Base-by-base conservation (phyloP, 768 basidiomycete genomes). In the Leucocoprinus sp. region DNA sequence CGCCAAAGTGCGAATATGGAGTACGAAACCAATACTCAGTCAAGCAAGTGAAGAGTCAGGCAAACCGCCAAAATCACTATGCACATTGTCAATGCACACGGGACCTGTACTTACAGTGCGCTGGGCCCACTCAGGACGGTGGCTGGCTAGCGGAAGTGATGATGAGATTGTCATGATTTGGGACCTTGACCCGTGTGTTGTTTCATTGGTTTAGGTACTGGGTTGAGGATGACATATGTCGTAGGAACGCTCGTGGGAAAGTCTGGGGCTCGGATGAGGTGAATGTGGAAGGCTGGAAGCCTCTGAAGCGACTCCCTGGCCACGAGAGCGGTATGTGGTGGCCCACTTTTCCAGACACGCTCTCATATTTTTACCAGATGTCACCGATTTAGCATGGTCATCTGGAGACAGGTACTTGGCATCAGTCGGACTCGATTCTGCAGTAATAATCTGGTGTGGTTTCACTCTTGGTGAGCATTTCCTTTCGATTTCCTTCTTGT, bases 231-330 rank as follows among this genome's bases (percentile, higher is more conserved):
- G 24, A n/a, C 27, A 28, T n/a, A 21, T 43, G 26, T 26, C 35
- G 12, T 56, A 93, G 89, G 19, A 74, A 72, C 44, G 85, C 87
- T 17, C 78, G 79, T 43, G 86, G 93, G 14, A 90, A 84, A 61
- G 82, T 93, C 3, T 97, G 90, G 80, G 95, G 95, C 8, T 84
- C 89, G 17, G 90, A 91, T 53, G 96, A 98, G 56, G 78, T 93
- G 52, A 99, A 99, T 59, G 76, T 96, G 4, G 96, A 99, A 64
- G 90, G 85, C 19, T 99, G 96, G 96, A 97, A 93, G 58, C 88
- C 93, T 4, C 60, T 95, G 58, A 88, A 89, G 54, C 75, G 93
- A 28, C 68, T 99, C 8, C 90, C 90, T 17, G 96, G 93, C 0
- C 96, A 99, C 59, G 88, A 91, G 49, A 93, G 92, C 54, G 95